These are phyloP conservation scores for Pichia sp. DNA, from an alignment of 1,139 yeast genomes.

Conservation along the genomic window DNA sequence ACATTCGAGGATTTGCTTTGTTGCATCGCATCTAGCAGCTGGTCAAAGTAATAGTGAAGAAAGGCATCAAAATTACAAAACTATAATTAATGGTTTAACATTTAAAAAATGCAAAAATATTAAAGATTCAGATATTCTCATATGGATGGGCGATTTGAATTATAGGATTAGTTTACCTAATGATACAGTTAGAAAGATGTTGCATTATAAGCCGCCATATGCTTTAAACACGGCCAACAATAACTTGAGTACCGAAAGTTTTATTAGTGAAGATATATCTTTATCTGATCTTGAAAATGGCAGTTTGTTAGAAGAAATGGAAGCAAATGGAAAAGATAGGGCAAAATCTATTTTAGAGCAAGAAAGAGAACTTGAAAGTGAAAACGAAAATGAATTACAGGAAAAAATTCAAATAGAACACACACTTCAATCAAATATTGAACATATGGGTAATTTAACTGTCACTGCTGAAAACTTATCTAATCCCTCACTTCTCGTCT, in stretches of 20 bases:
- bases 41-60: slow-evolving; percentile 82
- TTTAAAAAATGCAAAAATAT: slow-evolving; percentile 68
- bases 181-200: slow-evolving; percentile 61
- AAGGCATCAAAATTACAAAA: slow-evolving; percentile 80
- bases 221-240: background rate
- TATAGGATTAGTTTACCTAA: slow-evolving; percentile 73
- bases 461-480: background rate
- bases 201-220: slow-evolving; percentile 33
- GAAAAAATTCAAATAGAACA: background rate
- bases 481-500: background rate
- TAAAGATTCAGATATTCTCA: slow-evolving; percentile 74
- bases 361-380: slow-evolving; percentile 4
- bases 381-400: slow-evolving; percentile 7
- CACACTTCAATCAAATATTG: background rate
- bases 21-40: slow-evolving; percentile 94
- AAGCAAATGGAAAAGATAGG: background rate
- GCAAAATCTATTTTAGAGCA: slow-evolving; percentile 1
- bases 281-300: slow-evolving; percentile 7
- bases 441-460: background rate
- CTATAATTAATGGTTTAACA: slow-evolving; percentile 68
- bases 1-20: slow-evolving; percentile 66
- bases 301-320: slow-evolving; percentile 6
- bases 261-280: slow-evolving; percentile 5
- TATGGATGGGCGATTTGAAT: slow-evolving; percentile 97
- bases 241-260: slow-evolving; percentile 10